Evolutionary conservation across 352 stramenopile genomes (phyloP).

Genomic region (Globisporangium nagaii): DNA sequence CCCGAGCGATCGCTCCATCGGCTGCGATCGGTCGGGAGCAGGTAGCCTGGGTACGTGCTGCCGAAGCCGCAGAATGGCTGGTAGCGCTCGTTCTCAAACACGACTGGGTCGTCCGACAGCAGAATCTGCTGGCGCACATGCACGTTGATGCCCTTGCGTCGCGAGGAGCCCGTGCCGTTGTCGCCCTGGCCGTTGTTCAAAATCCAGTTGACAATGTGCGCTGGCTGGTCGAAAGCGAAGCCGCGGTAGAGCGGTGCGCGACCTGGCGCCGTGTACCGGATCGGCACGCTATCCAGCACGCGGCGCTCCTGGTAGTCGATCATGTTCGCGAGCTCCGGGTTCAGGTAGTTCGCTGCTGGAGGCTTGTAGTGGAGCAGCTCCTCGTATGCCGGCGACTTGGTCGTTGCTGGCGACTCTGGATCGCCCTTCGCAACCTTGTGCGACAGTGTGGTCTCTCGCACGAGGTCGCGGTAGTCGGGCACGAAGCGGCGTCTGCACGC

Average conservation of each 20-base stretch:
- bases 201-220: constrained; percentile 75
- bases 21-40: constrained; percentile 74
- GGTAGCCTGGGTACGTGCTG: constrained; percentile 73
- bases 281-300: constrained; percentile 46
- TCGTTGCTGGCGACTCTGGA: not conserved
- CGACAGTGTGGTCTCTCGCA: constrained; percentile 42
- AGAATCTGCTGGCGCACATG: constrained; percentile 66
- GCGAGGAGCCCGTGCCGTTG: constrained; percentile 15
- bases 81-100: constrained; percentile 87
- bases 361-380: constrained; percentile 52
- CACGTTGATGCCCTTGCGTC: constrained; percentile 53
- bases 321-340: constrained; percentile 58
- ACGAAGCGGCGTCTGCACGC: constrained; percentile 55
- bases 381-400: constrained; percentile 7
- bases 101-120: constrained; percentile 61
- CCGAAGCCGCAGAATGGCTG: constrained; percentile 82
- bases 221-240: constrained; percentile 80
- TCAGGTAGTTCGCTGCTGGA: constrained; percentile 49
- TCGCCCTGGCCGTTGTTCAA: constrained; percentile 31
- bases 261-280: constrained; percentile 30
- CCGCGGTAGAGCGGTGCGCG: constrained; percentile 63
- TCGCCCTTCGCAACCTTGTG: constrained; percentile 5
- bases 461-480: constrained; percentile 67
- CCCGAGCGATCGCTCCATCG: constrained; percentile 83
- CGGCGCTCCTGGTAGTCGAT: constrained; percentile 77